These are phyloP conservation scores for Phaffomyces opuntiae DNA, from an alignment of 805 yeast genomes.

Conservation along the genomic window DNA sequence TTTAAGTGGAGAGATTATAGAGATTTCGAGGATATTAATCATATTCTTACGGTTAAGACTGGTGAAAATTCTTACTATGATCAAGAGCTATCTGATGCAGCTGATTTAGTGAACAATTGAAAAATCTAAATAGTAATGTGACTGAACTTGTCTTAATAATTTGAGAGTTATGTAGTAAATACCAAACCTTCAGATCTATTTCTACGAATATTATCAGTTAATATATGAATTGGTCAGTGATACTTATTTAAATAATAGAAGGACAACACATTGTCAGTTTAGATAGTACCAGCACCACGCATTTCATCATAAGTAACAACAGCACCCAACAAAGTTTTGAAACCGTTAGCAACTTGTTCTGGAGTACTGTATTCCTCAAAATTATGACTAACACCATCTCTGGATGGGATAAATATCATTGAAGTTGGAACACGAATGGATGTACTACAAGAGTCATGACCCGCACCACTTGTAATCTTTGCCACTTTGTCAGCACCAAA, in stretches of 20 bases:
- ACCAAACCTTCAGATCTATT: too few species aligned
- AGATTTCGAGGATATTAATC: slow-evolving; percentile 22
- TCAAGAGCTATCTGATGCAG: slow-evolving; percentile 10
- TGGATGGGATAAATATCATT: slow-evolving; percentile 68
- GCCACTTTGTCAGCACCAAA: slow-evolving; percentile 38
- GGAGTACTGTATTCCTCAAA: slow-evolving; percentile 62
- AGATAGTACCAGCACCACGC: background rate
- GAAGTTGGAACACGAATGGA: slow-evolving; percentile 55
- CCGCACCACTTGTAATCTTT: slow-evolving; percentile 60
- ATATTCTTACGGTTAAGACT: slow-evolving; percentile 10
- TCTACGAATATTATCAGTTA: too few species aligned
- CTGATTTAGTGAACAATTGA: too few species aligned
- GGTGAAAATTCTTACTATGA: slow-evolving; percentile 28
- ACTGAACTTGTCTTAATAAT: too few species aligned
- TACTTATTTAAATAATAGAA: too few species aligned
- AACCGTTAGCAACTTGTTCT: slow-evolving; percentile 56
- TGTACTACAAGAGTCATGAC: slow-evolving; percentile 65
- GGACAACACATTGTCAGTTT: too few species aligned
- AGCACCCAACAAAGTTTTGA: slow-evolving; percentile 47
- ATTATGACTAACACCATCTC: slow-evolving; percentile 60
- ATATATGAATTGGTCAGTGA: too few species aligned
- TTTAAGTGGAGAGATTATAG: slow-evolving; percentile 29
- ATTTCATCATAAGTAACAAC: slow-evolving; percentile 33
- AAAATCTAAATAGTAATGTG: too few species aligned
- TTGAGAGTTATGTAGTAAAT: too few species aligned